These are phyloP conservation scores for Stylonectria norvegica DNA, from an alignment of 2,329 filamentous ascomycete species.

Conservation along the genomic window DNA sequence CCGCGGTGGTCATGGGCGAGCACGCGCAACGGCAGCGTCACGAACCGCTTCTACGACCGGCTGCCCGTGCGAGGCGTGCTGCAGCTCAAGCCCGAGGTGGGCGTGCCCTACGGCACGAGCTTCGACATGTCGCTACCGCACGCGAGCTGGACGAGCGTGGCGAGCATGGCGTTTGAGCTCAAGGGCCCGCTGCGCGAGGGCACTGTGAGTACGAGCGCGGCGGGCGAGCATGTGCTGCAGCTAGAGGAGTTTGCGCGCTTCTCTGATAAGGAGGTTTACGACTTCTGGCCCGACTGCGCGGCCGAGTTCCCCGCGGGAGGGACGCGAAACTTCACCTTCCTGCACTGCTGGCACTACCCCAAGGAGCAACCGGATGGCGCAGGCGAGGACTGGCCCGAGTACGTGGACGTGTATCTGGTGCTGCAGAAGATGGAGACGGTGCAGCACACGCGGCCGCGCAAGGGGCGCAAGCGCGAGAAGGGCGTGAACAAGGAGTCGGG, in stretches of 20 bases:
- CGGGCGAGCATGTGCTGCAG: neutral
- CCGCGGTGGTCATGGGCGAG: constrained; percentile 1
- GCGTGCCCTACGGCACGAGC: neutral
- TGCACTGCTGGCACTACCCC: constrained; percentile 1
- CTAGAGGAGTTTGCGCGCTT: neutral
- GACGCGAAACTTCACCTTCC: neutral
- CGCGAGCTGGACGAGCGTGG: neutral
- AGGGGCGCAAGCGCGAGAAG: neutral
- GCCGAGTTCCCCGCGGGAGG: neutral
- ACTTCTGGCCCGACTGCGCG: constrained; percentile 1
- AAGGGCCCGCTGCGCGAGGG: constrained; percentile 1
- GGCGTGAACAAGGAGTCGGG: neutral
- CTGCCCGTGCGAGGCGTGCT: neutral
- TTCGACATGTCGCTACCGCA: constrained; percentile 1
- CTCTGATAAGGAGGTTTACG: neutral
- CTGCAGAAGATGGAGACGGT: neutral
- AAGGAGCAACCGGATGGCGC: too few species aligned
- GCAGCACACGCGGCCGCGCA: neutral
- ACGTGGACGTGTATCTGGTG: neutral
- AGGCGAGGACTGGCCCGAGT: neutral
- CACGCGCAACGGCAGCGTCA: constrained; percentile 1
- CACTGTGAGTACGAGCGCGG: neutral
- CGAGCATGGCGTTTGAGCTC: neutral
- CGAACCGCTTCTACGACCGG: neutral
- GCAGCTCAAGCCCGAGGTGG: neutral